Evolutionary conservation across 371 early-diverging fungal species (phyloP).

Genomic region (Rhizopus delemar): DNA sequence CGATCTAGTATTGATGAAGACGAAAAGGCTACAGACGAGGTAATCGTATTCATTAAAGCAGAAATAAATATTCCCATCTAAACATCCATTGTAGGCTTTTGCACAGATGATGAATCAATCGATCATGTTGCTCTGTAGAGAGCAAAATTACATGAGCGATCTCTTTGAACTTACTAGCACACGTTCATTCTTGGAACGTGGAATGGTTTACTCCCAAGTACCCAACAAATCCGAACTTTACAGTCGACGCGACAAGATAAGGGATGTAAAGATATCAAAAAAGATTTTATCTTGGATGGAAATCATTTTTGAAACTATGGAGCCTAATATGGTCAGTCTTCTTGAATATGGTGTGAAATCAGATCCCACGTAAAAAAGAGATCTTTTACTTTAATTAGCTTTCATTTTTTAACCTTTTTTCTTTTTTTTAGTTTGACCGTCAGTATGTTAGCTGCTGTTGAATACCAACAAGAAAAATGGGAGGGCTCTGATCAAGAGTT

Average conservation of each 20-base stretch:
- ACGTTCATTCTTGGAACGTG: slow-evolving; percentile 47
- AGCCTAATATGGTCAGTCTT: slow-evolving; percentile 69
- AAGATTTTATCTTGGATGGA: slow-evolving; percentile 75
- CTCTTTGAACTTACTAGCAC: slow-evolving; percentile 64
- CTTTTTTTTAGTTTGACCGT: slow-evolving; percentile 56
- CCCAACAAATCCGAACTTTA: slow-evolving; percentile 46
- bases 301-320: slow-evolving; percentile 76
- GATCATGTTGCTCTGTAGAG: slow-evolving; percentile 53
- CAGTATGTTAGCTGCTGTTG: slow-evolving; percentile 83
- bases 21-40: slow-evolving; percentile 48
- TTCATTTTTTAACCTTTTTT: not conserved
- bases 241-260: slow-evolving; percentile 56
- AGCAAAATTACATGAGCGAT: slow-evolving; percentile 85
- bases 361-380: slow-evolving; percentile 62
- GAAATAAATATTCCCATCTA: not conserved
- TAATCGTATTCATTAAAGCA: slow-evolving; percentile 12
- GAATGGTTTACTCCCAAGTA: slow-evolving; percentile 43
- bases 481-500: slow-evolving; percentile 65
- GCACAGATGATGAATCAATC: slow-evolving; percentile 51
- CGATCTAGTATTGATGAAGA: slow-evolving; percentile 48
- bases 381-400: not conserved
- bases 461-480: slow-evolving; percentile 70
- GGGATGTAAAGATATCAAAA: slow-evolving; percentile 69
- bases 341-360: slow-evolving; percentile 81
- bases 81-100: slow-evolving; percentile 40